Percentiles rank a stretch among this genome's conserved stretches.
Evolutionary conservation across 495 filamentous ascomycete species (phyloP).

Genomic region (Platismatia glauca): DNA sequence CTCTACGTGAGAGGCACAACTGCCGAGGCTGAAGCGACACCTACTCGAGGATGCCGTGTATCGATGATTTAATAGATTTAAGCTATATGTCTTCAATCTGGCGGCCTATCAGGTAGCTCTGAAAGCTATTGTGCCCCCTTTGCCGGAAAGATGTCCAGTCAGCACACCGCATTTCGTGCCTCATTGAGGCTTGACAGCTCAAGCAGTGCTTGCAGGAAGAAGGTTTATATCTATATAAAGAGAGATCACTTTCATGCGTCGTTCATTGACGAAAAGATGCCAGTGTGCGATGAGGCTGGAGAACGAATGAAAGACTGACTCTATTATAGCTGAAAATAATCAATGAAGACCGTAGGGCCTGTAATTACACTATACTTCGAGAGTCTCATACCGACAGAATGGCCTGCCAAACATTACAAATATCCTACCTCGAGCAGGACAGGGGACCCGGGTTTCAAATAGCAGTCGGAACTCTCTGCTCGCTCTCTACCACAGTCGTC

Average conservation of each 20-base stretch:
- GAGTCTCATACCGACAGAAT: no score
- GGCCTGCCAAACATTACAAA: neutral
- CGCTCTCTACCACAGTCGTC: neutral
- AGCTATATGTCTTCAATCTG: neutral
- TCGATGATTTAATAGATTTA: neutral
- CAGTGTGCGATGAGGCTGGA: no score
- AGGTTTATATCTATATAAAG: no score
- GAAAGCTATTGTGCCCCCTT: neutral
- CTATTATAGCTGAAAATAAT: no score
- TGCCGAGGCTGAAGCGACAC: no score
- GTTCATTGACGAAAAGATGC: no score
- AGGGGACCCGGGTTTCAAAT: neutral
- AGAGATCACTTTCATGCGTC: no score
- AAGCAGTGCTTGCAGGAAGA: no score
- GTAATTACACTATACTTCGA: no score
- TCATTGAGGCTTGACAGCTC: neutral
- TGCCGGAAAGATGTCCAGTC: neutral
- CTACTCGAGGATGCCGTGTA: neutral
- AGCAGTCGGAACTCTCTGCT: neutral
- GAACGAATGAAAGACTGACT: no score
- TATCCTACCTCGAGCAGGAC: neutral
- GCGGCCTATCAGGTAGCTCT: neutral
- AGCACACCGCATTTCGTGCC: neutral
- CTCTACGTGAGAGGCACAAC: no score
- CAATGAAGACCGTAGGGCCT: no score